Evolutionary conservation across 2,329 filamentous ascomycete species (phyloP).

Genomic region (Cryphonectria naterciae): DNA sequence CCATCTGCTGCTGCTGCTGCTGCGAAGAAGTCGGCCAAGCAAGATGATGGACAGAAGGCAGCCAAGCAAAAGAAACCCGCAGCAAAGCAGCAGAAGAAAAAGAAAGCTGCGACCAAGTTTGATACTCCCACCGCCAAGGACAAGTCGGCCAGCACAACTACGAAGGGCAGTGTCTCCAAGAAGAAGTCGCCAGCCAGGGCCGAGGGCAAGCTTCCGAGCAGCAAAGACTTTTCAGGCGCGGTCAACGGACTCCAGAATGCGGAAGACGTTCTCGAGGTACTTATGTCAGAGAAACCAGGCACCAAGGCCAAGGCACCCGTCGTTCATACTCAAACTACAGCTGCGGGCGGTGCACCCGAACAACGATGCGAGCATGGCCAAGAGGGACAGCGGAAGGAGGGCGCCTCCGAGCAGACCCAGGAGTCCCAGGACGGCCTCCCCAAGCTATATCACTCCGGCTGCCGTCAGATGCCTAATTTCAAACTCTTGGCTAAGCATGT

Average conservation of each 20-base stretch:
- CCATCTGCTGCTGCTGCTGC: too few relatives aligned
- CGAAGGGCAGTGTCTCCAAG: not conserved
- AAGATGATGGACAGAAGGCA: not conserved
- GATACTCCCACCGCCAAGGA: not conserved
- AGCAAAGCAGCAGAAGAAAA: not conserved
- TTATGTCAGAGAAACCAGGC: not conserved
- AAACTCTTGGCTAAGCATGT: constrained; percentile 6
- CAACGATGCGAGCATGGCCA: not conserved
- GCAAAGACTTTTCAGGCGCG: not conserved
- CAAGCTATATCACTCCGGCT: constrained; percentile 13
- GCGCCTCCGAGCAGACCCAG: too few relatives aligned
- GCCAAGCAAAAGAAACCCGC: not conserved
- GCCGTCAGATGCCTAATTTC: not conserved
- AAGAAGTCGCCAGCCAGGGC: not conserved
- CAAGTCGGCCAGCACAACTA: not conserved
- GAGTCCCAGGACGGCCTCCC: not conserved
- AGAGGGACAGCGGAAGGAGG: not conserved
- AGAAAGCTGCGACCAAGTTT: not conserved
- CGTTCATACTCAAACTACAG: not conserved
- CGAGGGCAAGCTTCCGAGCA: not conserved
- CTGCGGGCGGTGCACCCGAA: not conserved
- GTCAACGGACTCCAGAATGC: not conserved
- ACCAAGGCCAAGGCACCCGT: not conserved
- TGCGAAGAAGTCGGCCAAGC: not conserved
- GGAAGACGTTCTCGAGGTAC: too few relatives aligned